Evolutionary conservation across 1,284 basidiomycete species (phyloP), one percentile per base, ranked within the genome.

Genomic region (Cystobasidium sp.): DNA sequence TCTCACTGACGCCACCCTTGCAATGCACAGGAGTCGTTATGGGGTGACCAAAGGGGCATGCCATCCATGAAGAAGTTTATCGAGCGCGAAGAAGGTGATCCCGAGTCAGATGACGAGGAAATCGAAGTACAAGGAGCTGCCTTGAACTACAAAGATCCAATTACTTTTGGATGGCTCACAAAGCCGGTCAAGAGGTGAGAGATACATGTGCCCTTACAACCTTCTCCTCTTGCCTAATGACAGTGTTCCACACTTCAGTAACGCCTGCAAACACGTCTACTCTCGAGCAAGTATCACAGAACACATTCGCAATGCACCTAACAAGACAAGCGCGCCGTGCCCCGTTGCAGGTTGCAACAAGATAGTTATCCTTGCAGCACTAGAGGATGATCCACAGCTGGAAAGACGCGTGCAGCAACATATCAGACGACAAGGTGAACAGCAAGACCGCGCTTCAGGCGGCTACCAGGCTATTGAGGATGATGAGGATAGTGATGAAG

Each of bases 111-210:
- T 6, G 72, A 74, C 20, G 65, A 68, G 16, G 72, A 74, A 16
- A 68, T 74, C 24, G 72, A 74, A 49, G 41, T 74, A 12, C 56
- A 63, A 31, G 72, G 39, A 10, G 65, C 31, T 10, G 41, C 31
- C 7, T 49, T 68, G 41, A 74, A 51, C 43, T 61, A 69, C 22
- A 74, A 74, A 39, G 65, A 69, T n/a, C 72, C 72, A 18, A 74
- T 74, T 53, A 68, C 46, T 14, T 70, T 74, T 49, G 20, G 16
- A 9, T 74, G 72, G 72, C 72, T 74, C 6, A 56, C 47, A 46
- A 69, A 74, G 65, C 65, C 72, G 16, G 72, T 74, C 5, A 52
- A 22, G 39, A 66, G 49, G 64, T 66, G 46, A 37, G 64, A 39
- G 5, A 24, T 6, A 43, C 16, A 14, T 41, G 37, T 9, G 14